phyloP scores from a whole-genome alignment of 371 early-diverging fungal genomes.

The Lichtheimia ornata region DNA sequence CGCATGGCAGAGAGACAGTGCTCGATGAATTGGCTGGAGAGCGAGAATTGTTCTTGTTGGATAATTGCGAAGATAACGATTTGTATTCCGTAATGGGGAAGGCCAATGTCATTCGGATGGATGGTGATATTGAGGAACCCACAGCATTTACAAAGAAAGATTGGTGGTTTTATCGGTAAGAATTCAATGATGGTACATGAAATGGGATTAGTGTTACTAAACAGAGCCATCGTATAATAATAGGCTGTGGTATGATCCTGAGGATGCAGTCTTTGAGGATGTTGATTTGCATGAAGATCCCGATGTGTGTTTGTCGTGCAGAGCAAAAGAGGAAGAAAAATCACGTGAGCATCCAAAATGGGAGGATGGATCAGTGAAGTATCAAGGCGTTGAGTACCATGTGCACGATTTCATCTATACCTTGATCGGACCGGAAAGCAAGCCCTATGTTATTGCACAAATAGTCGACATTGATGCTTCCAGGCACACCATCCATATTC shows the following conservation, averaged over 20 bases:
- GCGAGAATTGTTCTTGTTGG: slow-evolving; percentile 51
- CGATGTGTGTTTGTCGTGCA: slow-evolving; percentile 27
- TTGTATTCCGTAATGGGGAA: slow-evolving; percentile 41
- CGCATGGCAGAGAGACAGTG: slow-evolving; percentile 51
- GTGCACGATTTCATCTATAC: slow-evolving; percentile 47
- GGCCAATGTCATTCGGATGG: slow-evolving; percentile 31
- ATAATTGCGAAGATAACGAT: slow-evolving; percentile 42
- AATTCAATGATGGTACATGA: neutral
- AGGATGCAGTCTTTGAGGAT: slow-evolving; percentile 43
- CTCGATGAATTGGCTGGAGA: slow-evolving; percentile 47
- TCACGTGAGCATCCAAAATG: neutral
- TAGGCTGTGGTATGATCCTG: slow-evolving; percentile 46
- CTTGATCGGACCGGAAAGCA: slow-evolving; percentile 26
- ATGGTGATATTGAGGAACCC: slow-evolving; percentile 29
- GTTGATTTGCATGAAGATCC: slow-evolving; percentile 28
- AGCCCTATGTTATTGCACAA: slow-evolving; percentile 51
- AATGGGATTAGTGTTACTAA: neutral
- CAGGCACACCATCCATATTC: neutral
- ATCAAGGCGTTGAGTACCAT: slow-evolving; percentile 41
- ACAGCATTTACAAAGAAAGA: slow-evolving; percentile 20
- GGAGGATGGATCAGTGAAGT: slow-evolving; percentile 12
- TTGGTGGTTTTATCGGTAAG: slow-evolving; percentile 30
- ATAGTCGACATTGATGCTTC: slow-evolving; percentile 23
- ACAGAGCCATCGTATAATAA: neutral
- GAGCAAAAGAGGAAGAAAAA: slow-evolving; percentile 5